Evolutionary conservation across 2,329 filamentous ascomycete species (phyloP).

Genomic region (Ceratocystis lukuohia): DNA sequence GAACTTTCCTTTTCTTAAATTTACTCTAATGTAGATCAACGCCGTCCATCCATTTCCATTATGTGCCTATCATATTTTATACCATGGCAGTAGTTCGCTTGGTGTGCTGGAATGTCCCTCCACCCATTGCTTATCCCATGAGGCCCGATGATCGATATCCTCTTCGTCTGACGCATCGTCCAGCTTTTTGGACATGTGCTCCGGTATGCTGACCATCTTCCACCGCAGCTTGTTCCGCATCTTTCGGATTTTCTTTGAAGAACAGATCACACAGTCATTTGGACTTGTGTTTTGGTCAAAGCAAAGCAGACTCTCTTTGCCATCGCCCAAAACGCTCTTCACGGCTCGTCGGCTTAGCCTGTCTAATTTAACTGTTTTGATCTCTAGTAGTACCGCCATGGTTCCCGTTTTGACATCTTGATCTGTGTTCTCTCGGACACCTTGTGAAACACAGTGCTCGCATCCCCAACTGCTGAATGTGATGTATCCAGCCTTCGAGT

Average conservation of each 20-base stretch:
- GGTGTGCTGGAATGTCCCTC: not conserved
- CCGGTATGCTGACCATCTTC: conserved; percentile 12
- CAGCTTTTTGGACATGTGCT: conserved; percentile 9
- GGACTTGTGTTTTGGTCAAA: conserved; percentile 3
- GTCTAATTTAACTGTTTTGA: conserved; percentile 12
- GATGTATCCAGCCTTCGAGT: conserved; percentile 7
- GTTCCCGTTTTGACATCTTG: conserved; percentile 1
- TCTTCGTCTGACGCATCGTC: conserved; percentile 4
- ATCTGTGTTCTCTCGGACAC: conserved; percentile 8
- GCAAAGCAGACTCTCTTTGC: conserved; percentile 9
- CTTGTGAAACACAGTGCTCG: conserved; percentile 14
- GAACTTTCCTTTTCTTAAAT: too few species aligned
- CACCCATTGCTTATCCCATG: conserved; percentile 2
- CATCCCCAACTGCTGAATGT: conserved; percentile 18
- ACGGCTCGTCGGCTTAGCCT: conserved; percentile 11
- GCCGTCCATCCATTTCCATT: not conserved
- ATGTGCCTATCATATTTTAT: not conserved
- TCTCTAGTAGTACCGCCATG: conserved; percentile 15
- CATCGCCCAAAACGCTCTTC: not conserved
- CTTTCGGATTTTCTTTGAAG: conserved; percentile 11
- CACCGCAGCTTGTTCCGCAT: conserved; percentile 13
- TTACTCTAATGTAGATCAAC: too few species aligned
- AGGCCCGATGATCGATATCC: not conserved
- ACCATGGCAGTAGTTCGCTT: not conserved
- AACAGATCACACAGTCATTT: conserved; percentile 10